A percentile compares a stretch with the other conserved stretches of the same genome.
These are phyloP conservation scores for Penicillium coffeae DNA, from an alignment of 495 filamentous ascomycete genomes.

Conservation along the genomic window DNA sequence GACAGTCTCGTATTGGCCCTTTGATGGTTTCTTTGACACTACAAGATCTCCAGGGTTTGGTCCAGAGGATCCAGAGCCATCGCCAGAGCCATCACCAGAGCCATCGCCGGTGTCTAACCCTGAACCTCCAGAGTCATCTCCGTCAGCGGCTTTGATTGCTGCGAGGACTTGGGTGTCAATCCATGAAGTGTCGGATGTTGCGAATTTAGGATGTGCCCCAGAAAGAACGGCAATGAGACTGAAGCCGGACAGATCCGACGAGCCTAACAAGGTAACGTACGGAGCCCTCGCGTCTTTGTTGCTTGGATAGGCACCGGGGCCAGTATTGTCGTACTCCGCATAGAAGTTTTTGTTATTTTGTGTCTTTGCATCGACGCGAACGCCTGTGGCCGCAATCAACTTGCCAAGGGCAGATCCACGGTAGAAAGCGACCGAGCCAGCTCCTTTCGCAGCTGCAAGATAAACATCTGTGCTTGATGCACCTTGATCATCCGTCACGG, in stretches of 20 bases:
- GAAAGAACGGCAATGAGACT: neutral
- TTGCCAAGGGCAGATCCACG: neutral
- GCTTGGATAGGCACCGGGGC: constrained; percentile 4
- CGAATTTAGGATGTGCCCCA: constrained; percentile 1
- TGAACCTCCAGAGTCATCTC: no score
- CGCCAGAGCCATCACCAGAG: no score
- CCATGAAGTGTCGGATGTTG: constrained; percentile 8
- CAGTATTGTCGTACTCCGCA: constrained; percentile 8
- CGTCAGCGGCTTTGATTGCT: constrained; percentile 8
- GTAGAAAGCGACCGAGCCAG: constrained; percentile 8
- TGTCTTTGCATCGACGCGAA: constrained; percentile 4
- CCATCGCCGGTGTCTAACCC: no score
- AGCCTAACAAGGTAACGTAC: constrained; percentile 1
- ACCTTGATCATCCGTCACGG: neutral
- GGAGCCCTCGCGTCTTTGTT: constrained; percentile 4
- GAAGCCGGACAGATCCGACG: neutral
- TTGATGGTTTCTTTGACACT: neutral
- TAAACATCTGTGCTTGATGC: neutral
- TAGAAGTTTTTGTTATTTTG: constrained; percentile 9
- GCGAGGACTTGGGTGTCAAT: constrained; percentile 3
- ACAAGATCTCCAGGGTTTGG: neutral
- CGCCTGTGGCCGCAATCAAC: constrained; percentile 5
- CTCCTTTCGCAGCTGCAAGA: constrained; percentile 4
- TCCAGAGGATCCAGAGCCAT: neutral
- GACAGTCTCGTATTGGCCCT: constrained; percentile 2